Conservation (phyloP, 495 filamentous ascomycete genomes). For the Cercophora sp. region DNA sequence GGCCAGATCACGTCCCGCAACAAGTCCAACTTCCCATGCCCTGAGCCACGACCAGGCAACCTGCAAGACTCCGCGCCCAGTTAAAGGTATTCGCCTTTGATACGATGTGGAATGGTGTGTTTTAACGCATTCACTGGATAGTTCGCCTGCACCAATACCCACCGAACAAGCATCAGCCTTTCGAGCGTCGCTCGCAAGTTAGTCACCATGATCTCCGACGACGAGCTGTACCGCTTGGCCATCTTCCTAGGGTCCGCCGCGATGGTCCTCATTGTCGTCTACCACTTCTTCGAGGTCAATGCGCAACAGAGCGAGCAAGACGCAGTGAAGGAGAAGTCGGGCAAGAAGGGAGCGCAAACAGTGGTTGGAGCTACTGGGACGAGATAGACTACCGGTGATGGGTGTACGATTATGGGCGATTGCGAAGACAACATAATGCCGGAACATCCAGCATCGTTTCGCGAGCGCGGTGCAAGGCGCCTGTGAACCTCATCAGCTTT, state of each 20-base stretch:
- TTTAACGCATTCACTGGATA: not conserved
- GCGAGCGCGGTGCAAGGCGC: too few relatives aligned
- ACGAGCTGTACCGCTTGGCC: conserved; percentile 78
- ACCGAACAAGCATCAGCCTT: not conserved
- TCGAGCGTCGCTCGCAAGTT: not conserved
- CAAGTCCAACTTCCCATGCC: not conserved
- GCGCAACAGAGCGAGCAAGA: conserved; percentile 54
- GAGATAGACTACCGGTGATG: conserved; percentile 10
- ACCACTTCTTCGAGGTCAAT: conserved; percentile 97
- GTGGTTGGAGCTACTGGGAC: conserved; percentile 34
- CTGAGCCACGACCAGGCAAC: too few relatives aligned
- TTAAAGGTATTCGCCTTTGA: too few relatives aligned
- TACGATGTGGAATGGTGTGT: too few relatives aligned
- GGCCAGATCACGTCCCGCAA: not conserved
- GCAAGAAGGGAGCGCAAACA: conserved; percentile 55
- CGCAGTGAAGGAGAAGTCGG: conserved; percentile 58
- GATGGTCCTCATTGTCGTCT: conserved; percentile 91
- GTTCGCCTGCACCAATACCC: not conserved
- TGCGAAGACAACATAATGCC: not conserved
- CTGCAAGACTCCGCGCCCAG: too few relatives aligned
- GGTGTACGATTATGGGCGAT: conserved; percentile 17
- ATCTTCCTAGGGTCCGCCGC: conserved; percentile 87
- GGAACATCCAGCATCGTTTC: too few relatives aligned
- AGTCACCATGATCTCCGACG: conserved; percentile 75
- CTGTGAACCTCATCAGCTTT: too few relatives aligned